Conservation (phyloP, 2,329 filamentous ascomycete genomes). For the Paradendryphiella salina region DNA sequence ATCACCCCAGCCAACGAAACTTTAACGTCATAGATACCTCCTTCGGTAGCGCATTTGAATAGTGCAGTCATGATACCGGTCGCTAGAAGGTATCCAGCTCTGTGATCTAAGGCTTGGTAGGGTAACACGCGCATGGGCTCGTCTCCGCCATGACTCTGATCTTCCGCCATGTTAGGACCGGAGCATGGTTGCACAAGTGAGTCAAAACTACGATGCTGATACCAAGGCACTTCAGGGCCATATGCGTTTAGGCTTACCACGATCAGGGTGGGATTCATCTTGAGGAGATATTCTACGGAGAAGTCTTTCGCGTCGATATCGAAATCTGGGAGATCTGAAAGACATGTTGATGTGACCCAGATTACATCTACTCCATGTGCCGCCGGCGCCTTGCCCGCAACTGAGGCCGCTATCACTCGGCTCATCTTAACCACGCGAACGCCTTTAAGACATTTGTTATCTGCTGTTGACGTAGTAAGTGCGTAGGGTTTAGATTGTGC, state of each 20-base stretch:
- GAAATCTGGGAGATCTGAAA: conserved; percentile 49
- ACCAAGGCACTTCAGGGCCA: conserved; percentile 55
- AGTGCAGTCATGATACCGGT: conserved; percentile 58
- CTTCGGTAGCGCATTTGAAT: conserved; percentile 51
- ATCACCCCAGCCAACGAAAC: conserved; percentile 60
- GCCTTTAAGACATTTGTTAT: conserved; percentile 45
- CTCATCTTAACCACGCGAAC: conserved; percentile 50
- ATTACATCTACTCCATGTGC: conserved; percentile 54
- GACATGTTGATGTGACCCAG: conserved; percentile 50
- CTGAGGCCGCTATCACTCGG: conserved; percentile 52
- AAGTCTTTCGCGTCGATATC: conserved; percentile 51
- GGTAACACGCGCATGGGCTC: conserved; percentile 53
- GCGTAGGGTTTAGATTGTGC: conserved; percentile 15
- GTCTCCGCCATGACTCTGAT: conserved; percentile 49
- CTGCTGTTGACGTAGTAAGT: not conserved
- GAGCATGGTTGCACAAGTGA: conserved; percentile 60
- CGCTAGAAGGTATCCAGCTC: conserved; percentile 59
- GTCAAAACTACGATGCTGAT: conserved; percentile 57
- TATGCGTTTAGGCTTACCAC: conserved; percentile 59
- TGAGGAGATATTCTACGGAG: conserved; percentile 45
- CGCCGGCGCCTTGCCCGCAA: conserved; percentile 49
- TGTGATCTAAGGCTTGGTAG: conserved; percentile 62
- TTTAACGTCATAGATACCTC: conserved; percentile 57
- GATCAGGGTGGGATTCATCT: conserved; percentile 52
- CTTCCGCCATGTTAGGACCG: conserved; percentile 61